A percentile compares a stretch with the other conserved stretches of the same genome.
Conservation (phyloP, 108 stramenopile species). For the Schizochytrium sp. region DNA sequence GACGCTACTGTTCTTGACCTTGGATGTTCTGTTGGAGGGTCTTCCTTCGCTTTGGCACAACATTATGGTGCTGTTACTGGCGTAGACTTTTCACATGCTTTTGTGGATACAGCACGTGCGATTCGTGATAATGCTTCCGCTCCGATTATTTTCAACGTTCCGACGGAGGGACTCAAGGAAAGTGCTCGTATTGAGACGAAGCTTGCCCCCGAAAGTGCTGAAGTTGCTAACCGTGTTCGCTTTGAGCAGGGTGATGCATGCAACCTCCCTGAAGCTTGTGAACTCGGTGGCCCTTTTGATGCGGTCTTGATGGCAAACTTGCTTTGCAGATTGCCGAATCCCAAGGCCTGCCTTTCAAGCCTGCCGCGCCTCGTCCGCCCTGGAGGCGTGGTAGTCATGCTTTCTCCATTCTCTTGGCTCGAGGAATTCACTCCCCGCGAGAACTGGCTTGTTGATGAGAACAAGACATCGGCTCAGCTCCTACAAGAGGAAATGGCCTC, state of each 20-base stretch:
- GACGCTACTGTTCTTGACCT: constrained; percentile 79
- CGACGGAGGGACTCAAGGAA: constrained; percentile 81
- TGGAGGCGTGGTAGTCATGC: constrained; percentile 89
- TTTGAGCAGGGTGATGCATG: constrained; percentile 93
- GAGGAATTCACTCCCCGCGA: constrained; percentile 86
- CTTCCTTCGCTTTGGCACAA: constrained; percentile 86
- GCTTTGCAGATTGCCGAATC: constrained; percentile 89
- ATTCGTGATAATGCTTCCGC: constrained; percentile 80
- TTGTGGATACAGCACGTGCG: constrained; percentile 80
- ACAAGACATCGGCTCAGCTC: constrained; percentile 81
- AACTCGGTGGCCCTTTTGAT: constrained; percentile 84
- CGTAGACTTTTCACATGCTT: constrained; percentile 86
- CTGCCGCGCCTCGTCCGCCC: constrained; percentile 82
- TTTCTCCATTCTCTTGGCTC: constrained; percentile 92
- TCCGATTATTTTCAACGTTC: constrained; percentile 79
- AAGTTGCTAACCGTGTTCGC: constrained; percentile 73
- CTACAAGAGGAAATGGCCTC: constrained; percentile 82
- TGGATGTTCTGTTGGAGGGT: constrained; percentile 92
- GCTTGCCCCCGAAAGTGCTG: constrained; percentile 41
- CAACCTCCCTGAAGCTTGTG: constrained; percentile 58
- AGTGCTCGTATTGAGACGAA: not conserved
- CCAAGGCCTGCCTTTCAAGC: constrained; percentile 81
- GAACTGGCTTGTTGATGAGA: constrained; percentile 78
- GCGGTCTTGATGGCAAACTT: constrained; percentile 89
- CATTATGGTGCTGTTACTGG: constrained; percentile 88